A percentile compares a stretch with the other conserved stretches of the same genome.
phyloP scores from a whole-genome alignment of 2,329 filamentous ascomycete species.

The Purpureocillium lavendulum region DNA sequence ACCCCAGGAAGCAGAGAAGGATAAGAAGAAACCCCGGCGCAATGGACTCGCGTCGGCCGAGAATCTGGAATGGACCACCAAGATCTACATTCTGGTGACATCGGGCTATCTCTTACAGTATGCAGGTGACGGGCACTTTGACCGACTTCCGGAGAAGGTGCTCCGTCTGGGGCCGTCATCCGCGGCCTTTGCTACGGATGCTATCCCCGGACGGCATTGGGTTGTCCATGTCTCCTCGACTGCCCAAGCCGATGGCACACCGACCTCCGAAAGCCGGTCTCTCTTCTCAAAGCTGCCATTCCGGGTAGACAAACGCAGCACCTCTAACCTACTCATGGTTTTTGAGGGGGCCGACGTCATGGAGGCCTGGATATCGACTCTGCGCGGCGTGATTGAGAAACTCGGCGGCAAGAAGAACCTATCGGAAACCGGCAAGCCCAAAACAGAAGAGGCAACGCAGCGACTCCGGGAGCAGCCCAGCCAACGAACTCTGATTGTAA shows the following conservation, averaged over 20 bases:
- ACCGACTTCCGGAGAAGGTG: slow-evolving; percentile 66
- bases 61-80: slow-evolving; percentile 59
- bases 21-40: slow-evolving; percentile 39
- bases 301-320: slow-evolving; percentile 45
- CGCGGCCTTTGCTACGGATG: slow-evolving; percentile 71
- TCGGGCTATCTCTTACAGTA: slow-evolving; percentile 72
- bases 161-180: slow-evolving; percentile 66
- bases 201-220: slow-evolving; percentile 73
- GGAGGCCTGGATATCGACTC: slow-evolving; percentile 63
- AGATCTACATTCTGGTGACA: slow-evolving; percentile 63
- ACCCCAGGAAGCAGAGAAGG: slow-evolving; percentile 8
- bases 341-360: slow-evolving; percentile 66
- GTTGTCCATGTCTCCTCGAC: slow-evolving; percentile 67
- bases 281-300: slow-evolving; percentile 58
- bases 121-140: slow-evolving; percentile 58
- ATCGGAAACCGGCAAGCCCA: slow-evolving; percentile 50
- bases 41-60: slow-evolving; percentile 29
- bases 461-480: slow-evolving; percentile 30
- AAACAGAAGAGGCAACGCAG: slow-evolving; percentile 26
- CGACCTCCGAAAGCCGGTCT: slow-evolving; percentile 45
- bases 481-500: slow-evolving; percentile 38
- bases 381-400: slow-evolving; percentile 62
- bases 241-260: slow-evolving; percentile 48
- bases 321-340: slow-evolving; percentile 61
- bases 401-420: slow-evolving; percentile 58